These are phyloP conservation scores for Myriosclerotinia scirpicola DNA, from an alignment of 2,329 filamentous ascomycete genomes.

Conservation along the genomic window DNA sequence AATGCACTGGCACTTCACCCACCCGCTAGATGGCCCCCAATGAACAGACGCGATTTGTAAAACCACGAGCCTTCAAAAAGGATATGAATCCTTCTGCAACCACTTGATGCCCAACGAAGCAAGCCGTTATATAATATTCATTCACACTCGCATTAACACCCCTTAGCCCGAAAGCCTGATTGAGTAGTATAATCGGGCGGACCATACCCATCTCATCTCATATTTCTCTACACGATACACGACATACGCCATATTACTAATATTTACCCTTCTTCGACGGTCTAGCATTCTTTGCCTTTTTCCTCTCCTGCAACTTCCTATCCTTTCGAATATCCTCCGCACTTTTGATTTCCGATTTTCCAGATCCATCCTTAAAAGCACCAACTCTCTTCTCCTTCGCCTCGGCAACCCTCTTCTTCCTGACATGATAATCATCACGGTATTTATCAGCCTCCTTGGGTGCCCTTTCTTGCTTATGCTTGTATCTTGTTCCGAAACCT, in stretches of 20 bases:
- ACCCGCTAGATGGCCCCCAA: too few species aligned
- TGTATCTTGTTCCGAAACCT: slow-evolving; percentile 61
- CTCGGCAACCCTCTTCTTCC: slow-evolving; percentile 86
- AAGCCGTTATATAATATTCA: too few species aligned
- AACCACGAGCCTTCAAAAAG: too few species aligned
- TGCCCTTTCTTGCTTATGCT: slow-evolving; percentile 82
- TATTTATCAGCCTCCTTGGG: slow-evolving; percentile 93
- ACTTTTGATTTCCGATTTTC: slow-evolving; percentile 76
- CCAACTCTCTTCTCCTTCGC: slow-evolving; percentile 82
- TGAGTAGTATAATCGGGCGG: too few species aligned
- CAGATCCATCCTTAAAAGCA: slow-evolving; percentile 68
- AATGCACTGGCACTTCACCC: too few species aligned
- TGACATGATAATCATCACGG: slow-evolving; percentile 83
- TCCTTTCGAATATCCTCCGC: slow-evolving; percentile 83
- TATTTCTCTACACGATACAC: too few species aligned
- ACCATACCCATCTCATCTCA: too few species aligned
- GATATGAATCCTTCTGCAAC: too few species aligned
- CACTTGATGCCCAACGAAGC: too few species aligned
- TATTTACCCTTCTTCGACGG: slow-evolving; percentile 59
- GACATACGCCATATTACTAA: background rate
- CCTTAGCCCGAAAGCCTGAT: too few species aligned
- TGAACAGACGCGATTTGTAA: too few species aligned
- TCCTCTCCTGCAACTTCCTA: slow-evolving; percentile 72
- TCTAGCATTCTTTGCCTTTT: slow-evolving; percentile 83
- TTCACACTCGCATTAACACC: too few species aligned